These are phyloP conservation scores for Penicillium digitatum DNA, from an alignment of 2,329 filamentous ascomycete genomes.

Conservation along the genomic window DNA sequence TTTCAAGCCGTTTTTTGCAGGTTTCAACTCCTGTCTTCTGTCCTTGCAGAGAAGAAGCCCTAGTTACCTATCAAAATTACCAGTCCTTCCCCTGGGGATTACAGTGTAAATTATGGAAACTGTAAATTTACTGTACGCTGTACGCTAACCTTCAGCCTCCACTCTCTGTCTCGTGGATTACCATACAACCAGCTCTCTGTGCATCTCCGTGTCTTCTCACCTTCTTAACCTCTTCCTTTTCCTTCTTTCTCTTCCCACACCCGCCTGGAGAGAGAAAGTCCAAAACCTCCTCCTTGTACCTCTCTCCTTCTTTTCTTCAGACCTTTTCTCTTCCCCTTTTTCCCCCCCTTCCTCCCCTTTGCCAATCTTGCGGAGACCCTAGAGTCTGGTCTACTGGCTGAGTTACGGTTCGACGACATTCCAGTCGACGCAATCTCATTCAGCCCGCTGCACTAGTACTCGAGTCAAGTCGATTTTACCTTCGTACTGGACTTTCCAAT, in stretches of 20 bases:
- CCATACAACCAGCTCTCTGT: conserved; percentile 22
- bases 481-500: conserved; percentile 33
- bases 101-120: not conserved
- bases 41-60: conserved; percentile 8
- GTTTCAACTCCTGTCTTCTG: conserved; percentile 9
- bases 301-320: conserved; percentile 32
- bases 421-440: conserved; percentile 24
- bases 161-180: conserved; percentile 20
- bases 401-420: conserved; percentile 27
- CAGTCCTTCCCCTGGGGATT: not conserved
- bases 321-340: conserved; percentile 19
- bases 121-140: conserved; percentile 4
- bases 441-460: conserved; percentile 32
- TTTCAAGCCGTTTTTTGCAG: conserved; percentile 1
- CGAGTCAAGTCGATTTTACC: conserved; percentile 40
- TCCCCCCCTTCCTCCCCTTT: conserved; percentile 19
- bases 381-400: conserved; percentile 36
- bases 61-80: conserved; percentile 1
- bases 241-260: conserved; percentile 38
- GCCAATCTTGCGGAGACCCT: conserved; percentile 39
- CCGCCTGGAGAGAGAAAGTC: conserved; percentile 42
- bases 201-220: conserved; percentile 30
- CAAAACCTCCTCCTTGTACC: conserved; percentile 37
- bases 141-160: conserved; percentile 21
- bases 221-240: conserved; percentile 22